Evolutionary conservation across 1,139 yeast genomes (phyloP).

Genomic region (Saccharomyces hybrid): DNA sequence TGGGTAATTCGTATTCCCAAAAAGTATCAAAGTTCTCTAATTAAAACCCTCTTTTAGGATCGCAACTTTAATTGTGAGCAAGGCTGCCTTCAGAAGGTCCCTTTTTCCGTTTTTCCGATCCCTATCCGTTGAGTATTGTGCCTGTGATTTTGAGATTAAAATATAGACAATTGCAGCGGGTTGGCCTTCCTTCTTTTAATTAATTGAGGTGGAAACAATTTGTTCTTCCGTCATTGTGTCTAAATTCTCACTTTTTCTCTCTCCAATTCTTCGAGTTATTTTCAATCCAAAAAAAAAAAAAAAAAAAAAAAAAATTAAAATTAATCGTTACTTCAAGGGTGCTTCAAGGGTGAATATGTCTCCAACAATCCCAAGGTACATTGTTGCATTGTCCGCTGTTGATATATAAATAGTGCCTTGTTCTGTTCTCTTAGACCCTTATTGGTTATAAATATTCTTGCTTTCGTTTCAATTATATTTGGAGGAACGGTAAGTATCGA

Average conservation of each 20-base stretch:
- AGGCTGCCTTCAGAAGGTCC: neutral
- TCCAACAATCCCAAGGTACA: neutral
- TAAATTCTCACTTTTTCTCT: neutral
- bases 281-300: neutral
- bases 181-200: neutral
- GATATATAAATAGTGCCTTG: neutral
- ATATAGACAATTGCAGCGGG: neutral
- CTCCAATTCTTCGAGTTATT: neutral
- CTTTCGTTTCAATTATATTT: neutral
- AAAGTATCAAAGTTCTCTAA: neutral
- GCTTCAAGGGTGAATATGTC: neutral
- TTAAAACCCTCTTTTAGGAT: neutral
- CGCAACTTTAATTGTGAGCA: neutral
- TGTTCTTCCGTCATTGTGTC: neutral
- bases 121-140: neutral
- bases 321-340: neutral
- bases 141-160: neutral
- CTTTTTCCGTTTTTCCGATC: neutral
- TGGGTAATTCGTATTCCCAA: neutral
- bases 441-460: neutral
- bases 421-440: neutral
- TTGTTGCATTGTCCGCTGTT: neutral
- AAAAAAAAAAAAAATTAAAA: neutral
- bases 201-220: neutral
- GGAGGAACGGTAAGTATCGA: neutral